Base-by-base conservation (phyloP, 345 rosid genomes). In the Sonneratia caseolaris region DNA sequence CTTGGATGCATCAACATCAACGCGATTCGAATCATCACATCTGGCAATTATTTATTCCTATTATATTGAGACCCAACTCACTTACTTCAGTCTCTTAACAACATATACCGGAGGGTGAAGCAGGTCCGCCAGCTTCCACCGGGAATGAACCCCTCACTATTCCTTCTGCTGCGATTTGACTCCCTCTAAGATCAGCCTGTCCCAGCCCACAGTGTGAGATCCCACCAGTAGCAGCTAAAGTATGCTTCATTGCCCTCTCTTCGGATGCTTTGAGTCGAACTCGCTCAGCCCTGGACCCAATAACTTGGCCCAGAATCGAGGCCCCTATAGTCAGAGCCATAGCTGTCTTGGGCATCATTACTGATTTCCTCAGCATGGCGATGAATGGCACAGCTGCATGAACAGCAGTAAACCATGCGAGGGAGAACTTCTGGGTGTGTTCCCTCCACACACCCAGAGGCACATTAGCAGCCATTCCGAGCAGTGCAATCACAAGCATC, bases 371-470 rank as follows among this genome's bases (percentile, higher is more conserved):
- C 14, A 91, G 89, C 92, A 93, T 89, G 14, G 93, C 98, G 67
- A 93, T 89, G 75, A 93, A 93, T 22, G 93, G 98, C 53, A 93
- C 97, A n/a, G 95, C 95, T 24, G 98, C 97, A 74, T 93, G 97
- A 68, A 93, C 84, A 1, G 97, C 97, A 15, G 80, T 81, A 85
- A 93, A 89, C 98, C 98, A 93, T 7, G 91, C 72, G 35, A 83
- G 70, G 18, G 98, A 93, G 74, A 93, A 91, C 78, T 91, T 93
- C 75, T 61, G 27, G 1, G 97, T 93, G 82, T 93, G 98, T 79
- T 93, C 98, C 81, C 71, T 87, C 98, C 97, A 93, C 38, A 85
- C 80, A 55, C 98, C 97, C 47, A 93, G 78, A 12, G 98, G 98
- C 6, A 93, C 85, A 51, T 93, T 91, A 2, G 74, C 89, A 15